Conservation (phyloP, 2,329 filamentous ascomycete genomes). For the Grosmannia huntii region DNA sequence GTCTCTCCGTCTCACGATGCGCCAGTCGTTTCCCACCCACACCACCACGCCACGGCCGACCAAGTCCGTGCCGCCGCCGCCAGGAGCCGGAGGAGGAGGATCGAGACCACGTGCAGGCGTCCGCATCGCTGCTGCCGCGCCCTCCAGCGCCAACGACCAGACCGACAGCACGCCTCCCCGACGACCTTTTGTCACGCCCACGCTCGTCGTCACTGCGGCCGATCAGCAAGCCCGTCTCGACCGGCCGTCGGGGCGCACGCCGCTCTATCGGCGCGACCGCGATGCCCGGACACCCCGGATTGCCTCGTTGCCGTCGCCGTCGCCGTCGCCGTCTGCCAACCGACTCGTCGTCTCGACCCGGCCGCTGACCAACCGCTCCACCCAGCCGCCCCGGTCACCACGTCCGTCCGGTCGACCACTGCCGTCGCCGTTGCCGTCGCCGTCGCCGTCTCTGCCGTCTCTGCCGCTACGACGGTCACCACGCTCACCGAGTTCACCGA, state of each 20-base stretch:
- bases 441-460: too few species aligned
- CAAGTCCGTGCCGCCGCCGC: not conserved
- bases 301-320: not conserved
- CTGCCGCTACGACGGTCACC: too few species aligned
- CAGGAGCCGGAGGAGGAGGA: too few species aligned
- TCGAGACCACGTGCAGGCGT: too few species aligned
- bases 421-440: too few species aligned
- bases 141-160: not conserved
- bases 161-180: not conserved
- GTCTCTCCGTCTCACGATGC: too few species aligned
- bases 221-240: not conserved
- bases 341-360: not conserved
- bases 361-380: not conserved
- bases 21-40: not conserved
- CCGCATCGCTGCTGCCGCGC: too few species aligned
- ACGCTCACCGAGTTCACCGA: not conserved
- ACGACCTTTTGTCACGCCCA: too few species aligned
- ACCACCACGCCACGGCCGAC: not conserved
- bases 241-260: conserved; percentile 4
- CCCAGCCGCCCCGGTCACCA: too few species aligned
- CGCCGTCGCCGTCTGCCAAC: not conserved
- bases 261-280: conserved; percentile 22
- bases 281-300: conserved; percentile 19
- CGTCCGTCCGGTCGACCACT: too few species aligned
- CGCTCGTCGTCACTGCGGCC: not conserved